These are phyloP conservation scores for Russula abietina DNA, from an alignment of 768 basidiomycete species.

Conservation along the genomic window DNA sequence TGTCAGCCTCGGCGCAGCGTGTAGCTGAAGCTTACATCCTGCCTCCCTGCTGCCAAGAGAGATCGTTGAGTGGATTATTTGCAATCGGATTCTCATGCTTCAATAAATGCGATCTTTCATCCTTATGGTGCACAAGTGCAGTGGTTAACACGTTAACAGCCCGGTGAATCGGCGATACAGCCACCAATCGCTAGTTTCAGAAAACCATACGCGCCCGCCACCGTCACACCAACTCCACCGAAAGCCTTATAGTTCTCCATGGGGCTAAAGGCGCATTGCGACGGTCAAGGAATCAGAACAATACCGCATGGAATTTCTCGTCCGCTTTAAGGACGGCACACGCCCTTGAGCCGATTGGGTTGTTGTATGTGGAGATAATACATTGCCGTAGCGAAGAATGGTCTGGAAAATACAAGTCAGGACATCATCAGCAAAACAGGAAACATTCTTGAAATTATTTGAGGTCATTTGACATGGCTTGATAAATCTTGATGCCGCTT, in stretches of 20 bases:
- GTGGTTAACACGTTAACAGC: too few relatives aligned
- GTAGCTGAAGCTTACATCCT: too few relatives aligned
- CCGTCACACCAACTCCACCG: too few relatives aligned
- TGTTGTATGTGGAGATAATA: too few relatives aligned
- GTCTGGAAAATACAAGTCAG: not conserved
- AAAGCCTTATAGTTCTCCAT: not conserved
- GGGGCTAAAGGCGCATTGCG: not conserved
- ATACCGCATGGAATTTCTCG: not conserved
- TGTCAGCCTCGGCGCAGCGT: not conserved
- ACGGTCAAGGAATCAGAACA: not conserved
- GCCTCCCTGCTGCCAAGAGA: not conserved
- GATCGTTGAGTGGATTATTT: not conserved
- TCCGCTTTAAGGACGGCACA: not conserved
- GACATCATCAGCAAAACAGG: not conserved
- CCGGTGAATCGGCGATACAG: not conserved
- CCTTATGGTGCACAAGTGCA: too few relatives aligned
- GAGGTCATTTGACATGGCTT: too few relatives aligned
- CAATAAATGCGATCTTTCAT: not conserved
- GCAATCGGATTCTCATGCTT: not conserved
- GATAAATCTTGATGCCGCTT: too few relatives aligned
- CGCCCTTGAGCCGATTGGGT: not conserved
- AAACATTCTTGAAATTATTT: too few relatives aligned
- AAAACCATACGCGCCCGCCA: not conserved
- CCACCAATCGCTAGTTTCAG: not conserved
- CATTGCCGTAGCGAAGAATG: too few relatives aligned